Evolutionary conservation across 192 early-diverging fungal genomes (phyloP), one percentile per base, ranked within the genome.

Genomic region (Podila minutissima): DNA sequence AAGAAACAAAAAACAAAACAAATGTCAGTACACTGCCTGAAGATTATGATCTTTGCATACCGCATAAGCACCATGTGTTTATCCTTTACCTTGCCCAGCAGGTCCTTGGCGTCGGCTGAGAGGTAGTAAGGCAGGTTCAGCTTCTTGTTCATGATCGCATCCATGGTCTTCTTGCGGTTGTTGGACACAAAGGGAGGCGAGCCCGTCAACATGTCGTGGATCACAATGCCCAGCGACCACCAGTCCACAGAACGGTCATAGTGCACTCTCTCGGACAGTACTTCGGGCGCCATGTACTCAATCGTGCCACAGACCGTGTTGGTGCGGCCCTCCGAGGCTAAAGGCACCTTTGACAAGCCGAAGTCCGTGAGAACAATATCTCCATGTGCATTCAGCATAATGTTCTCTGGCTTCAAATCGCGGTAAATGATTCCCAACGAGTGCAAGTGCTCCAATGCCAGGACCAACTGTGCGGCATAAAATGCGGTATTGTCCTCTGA

Each of bases 341-440:
- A 53, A 22, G 77, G 77, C 6, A 93, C 95, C 83, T 98, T 98
- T n/a, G 91, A 92, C 2, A 98, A 87, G 2, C 97, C 97, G 88
- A 97, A 98, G 78, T 98, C 97, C 3, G 96, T 97, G 62, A 98
- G 83, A n/a, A 95, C 75, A 33, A 97, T 76, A 75, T 97, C 94
- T 5, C 96, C 96, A 3, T 92, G 88, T 5, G 72, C 81, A 74
- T 92, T 90, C 24, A 97, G 75, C 60, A 95, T 84, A 49, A 88
- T 89, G 74, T 92, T 92, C 66, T 92, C 93, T 0, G 92, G 93
- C 86, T 95, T 95, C 53, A 90, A 83, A 64, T 94, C 95, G 58
- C 95, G 85, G 74, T 98, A 97, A 62, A 99, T 93, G 70, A 99
- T 97, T 5, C 96, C 95, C 22, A 95, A 82, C 2, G 77, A 82